Evolutionary conservation across 1,284 basidiomycete genomes (phyloP).

Genomic region (Caloboletus inedulis): DNA sequence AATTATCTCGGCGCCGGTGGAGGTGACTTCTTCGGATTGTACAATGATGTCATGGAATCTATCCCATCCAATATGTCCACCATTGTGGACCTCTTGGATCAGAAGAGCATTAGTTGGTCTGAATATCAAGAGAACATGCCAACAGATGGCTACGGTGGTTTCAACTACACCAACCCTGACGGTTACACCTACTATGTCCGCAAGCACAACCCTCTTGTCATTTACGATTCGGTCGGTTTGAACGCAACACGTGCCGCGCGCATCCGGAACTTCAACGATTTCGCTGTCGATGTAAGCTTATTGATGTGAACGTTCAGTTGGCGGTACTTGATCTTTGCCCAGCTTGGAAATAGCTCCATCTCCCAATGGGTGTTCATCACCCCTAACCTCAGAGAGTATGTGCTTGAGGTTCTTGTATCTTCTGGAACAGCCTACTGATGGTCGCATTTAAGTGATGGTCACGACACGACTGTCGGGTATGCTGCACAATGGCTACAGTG

Average conservation of each 20-base stretch:
- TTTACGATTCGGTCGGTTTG: constrained; percentile 48
- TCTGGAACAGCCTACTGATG: background rate
- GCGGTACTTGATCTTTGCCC: constrained; percentile 16
- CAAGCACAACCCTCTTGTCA: constrained; percentile 59
- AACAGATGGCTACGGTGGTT: constrained; percentile 46
- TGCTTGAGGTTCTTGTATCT: background rate
- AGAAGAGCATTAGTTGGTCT: constrained; percentile 54
- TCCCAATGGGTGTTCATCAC: constrained; percentile 63
- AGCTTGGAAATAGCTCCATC: constrained; percentile 39
- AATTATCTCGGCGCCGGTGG: constrained; percentile 52
- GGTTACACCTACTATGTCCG: constrained; percentile 50
- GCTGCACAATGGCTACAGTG: constrained; percentile 47
- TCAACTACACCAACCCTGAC: constrained; percentile 44
- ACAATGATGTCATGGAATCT: constrained; percentile 43
- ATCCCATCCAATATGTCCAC: constrained; percentile 46
- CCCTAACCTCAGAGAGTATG: constrained; percentile 45
- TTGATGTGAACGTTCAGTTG: constrained; percentile 39
- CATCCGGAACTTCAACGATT: constrained; percentile 65
- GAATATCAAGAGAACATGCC: constrained; percentile 64
- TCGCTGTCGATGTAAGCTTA: constrained; percentile 48
- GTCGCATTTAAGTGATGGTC: constrained; percentile 33
- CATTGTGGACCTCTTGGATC: constrained; percentile 63
- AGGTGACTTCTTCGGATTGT: constrained; percentile 60
- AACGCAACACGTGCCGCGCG: constrained; percentile 42
- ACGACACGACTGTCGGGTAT: constrained; percentile 57